phyloP scores from a whole-genome alignment of 2,329 filamentous ascomycete species.

The Verticillium dahliae region DNA sequence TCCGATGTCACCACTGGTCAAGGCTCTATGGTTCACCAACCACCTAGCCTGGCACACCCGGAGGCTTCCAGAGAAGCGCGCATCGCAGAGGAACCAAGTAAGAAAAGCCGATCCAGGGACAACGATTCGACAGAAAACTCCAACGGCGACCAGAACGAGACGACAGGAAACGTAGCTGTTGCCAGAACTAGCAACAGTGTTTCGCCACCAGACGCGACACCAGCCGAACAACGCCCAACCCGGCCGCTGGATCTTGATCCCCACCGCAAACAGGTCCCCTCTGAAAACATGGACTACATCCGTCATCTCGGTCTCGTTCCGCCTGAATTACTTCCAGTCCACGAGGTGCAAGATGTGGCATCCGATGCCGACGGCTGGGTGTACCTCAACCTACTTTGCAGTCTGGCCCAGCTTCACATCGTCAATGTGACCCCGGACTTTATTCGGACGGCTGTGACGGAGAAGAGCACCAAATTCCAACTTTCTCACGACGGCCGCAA shows the following conservation, averaged over 20 bases:
- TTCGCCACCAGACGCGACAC: conserved; percentile 30
- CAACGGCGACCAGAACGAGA: conserved; percentile 39
- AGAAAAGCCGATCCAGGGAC: conserved; percentile 34
- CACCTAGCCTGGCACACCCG: conserved; percentile 11
- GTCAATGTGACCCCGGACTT: conserved; percentile 76
- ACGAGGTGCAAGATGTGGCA: conserved; percentile 40
- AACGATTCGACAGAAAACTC: conserved; percentile 40
- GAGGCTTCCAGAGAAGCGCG: conserved; percentile 41
- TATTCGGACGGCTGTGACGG: conserved; percentile 63
- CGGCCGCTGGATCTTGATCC: conserved; percentile 71
- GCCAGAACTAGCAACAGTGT: conserved; percentile 24
- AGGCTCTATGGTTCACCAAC: conserved; percentile 26
- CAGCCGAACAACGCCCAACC: conserved; percentile 69
- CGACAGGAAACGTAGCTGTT: conserved; percentile 27
- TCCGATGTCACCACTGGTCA: conserved; percentile 18
- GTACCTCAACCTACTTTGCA: conserved; percentile 73
- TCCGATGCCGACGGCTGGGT: conserved; percentile 71
- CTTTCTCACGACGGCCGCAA: conserved; percentile 71
- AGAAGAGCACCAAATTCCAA: conserved; percentile 70
- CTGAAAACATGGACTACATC: conserved; percentile 75
- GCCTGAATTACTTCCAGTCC: conserved; percentile 42
- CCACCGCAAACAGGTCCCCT: conserved; percentile 65
- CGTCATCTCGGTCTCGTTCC: conserved; percentile 64
- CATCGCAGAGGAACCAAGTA: conserved; percentile 29
- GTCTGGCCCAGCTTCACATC: conserved; percentile 78